Base-by-base conservation (phyloP, 2,329 filamentous ascomycete genomes). In the Fusarium irregulare region DNA sequence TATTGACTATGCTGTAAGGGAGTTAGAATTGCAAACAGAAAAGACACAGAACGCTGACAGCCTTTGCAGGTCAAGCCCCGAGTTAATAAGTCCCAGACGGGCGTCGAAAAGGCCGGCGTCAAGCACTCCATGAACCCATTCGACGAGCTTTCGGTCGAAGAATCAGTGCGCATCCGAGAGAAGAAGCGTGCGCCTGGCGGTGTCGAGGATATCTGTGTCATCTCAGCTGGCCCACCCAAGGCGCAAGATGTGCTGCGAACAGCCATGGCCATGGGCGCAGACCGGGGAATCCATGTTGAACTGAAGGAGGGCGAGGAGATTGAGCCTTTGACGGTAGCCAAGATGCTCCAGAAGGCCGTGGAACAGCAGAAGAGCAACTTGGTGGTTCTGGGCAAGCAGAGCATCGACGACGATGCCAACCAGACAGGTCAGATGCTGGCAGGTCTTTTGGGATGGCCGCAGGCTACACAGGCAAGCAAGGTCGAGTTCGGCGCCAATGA, bases 111-210 rank as follows among this genome's bases (percentile, higher is more conserved):
- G 58, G 87, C 91, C 71, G 93, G 93, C 74, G 94, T 98, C 78
- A 98, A 98, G 84, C 95, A 98, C 87, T 94, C 91, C 80, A 95
- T 99, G 89, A 99, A 98, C 87, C 96, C 96, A 21, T 99, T 99
- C 83, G 96, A 99, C 86, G 96, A 99, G 82, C 92, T 99, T 77
- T 97, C 94, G 45, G 90, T 99, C 81, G 96, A 99, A 84, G 96
- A 98, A 85, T 93, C 94, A 54, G 93, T 98, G 54, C 93, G 93
- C 42, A 92, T 99, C 78, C 94, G 96, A 81, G 95, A 98, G 81
- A 92, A 93, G 85, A 92, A 93, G 81, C 81, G 83, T 59, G 89
- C 89, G 20, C 87, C 89, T 20, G 85, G 88, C 70, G 91, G 91
- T 76, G 94, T 99, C 67, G 91, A 94, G 74, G 94, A 98, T 80